These are phyloP conservation scores for Kodamaea kaohsiungensis DNA, from an alignment of 805 yeast genomes.

Conservation along the genomic window DNA sequence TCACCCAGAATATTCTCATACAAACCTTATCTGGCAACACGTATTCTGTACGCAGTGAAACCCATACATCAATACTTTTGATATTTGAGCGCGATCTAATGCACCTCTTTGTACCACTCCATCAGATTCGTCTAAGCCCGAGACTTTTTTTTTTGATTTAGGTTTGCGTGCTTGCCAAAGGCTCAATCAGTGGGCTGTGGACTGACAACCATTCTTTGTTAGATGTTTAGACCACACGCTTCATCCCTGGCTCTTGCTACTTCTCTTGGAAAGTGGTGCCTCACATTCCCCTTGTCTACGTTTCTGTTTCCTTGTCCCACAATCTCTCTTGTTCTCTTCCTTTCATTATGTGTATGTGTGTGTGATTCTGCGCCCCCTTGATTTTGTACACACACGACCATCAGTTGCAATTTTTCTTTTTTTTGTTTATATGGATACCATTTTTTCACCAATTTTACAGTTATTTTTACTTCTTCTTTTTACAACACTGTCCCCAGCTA, in stretches of 20 bases:
- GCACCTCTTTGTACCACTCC: neutral
- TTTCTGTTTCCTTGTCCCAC: neutral
- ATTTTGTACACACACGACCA: conserved; percentile 1
- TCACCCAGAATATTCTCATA: neutral
- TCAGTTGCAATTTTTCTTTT: neutral
- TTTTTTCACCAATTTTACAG: neutral
- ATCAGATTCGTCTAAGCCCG: neutral
- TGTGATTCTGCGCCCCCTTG: neutral
- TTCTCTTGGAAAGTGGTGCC: neutral
- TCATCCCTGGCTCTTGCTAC: neutral
- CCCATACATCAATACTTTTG: neutral
- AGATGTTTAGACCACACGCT: neutral
- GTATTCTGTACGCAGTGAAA: neutral
- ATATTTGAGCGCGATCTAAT: neutral
- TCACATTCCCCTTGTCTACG: neutral
- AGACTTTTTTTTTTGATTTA: neutral
- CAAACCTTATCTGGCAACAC: neutral
- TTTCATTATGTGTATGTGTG: neutral
- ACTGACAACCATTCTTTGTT: neutral
- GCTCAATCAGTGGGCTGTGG: neutral
- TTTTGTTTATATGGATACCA: neutral
- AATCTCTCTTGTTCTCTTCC: neutral
- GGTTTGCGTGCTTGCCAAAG: neutral
- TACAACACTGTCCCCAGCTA: neutral
- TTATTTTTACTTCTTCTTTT: neutral